Conservation (phyloP, 225 moss, liverwort and hornwort genomes). For the Polytrichum commune region DNA sequence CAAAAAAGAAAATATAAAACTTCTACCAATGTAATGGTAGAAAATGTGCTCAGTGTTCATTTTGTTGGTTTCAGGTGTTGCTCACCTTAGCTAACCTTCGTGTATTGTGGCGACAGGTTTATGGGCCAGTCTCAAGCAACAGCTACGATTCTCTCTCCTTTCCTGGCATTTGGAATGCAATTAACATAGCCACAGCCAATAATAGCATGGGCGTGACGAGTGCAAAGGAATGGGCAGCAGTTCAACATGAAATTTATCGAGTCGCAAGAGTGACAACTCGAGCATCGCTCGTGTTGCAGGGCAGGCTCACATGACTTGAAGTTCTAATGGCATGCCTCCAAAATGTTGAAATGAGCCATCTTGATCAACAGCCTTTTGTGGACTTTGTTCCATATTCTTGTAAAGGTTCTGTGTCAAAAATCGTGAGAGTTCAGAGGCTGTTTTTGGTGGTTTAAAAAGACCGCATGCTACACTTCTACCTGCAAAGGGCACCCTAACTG, state of each 20-base stretch:
- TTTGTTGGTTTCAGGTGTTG: neutral
- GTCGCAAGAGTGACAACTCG: constrained; percentile 33
- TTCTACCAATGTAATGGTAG: too few species aligned
- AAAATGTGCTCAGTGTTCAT: too few species aligned
- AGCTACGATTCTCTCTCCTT: constrained; percentile 37
- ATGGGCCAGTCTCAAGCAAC: constrained; percentile 43
- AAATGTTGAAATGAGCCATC: too few species aligned
- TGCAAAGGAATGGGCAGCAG: constrained; percentile 37
- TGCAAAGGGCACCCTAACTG: too few species aligned
- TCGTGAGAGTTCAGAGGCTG: too few species aligned
- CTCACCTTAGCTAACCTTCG: neutral
- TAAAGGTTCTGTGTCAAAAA: too few species aligned
- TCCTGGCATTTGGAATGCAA: constrained; percentile 42
- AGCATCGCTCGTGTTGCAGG: constrained; percentile 46
- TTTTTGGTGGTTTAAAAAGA: too few species aligned
- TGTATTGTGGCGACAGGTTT: constrained; percentile 39
- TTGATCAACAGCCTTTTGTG: too few species aligned
- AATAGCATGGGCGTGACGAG: constrained; percentile 9
- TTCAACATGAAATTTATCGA: constrained; percentile 59
- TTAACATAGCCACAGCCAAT: constrained; percentile 18
- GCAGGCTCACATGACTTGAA: constrained; percentile 37
- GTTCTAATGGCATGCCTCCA: neutral
- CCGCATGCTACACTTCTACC: too few species aligned
- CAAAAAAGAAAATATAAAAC: too few species aligned
- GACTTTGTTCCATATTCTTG: too few species aligned